Percentiles rank a stretch among this genome's conserved stretches.
Evolutionary conservation across 2,329 filamentous ascomycete species (phyloP).

Genomic region (Colletotrichum truncatum): DNA sequence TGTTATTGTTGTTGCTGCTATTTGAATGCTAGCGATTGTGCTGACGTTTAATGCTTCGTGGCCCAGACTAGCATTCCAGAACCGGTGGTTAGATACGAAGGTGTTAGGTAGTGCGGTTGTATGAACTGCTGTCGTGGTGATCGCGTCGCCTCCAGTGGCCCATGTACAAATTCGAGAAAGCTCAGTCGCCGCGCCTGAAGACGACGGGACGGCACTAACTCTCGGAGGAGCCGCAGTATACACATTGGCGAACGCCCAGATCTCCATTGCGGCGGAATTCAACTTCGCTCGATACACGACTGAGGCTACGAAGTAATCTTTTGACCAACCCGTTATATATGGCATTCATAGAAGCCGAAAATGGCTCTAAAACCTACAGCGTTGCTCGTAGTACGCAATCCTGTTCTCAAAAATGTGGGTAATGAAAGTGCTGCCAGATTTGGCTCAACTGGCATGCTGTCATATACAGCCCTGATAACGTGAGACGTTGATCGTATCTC

Average conservation of each 20-base stretch:
- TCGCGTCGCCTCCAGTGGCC: neutral
- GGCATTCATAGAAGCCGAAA: too few relatives aligned
- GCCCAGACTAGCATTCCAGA: neutral
- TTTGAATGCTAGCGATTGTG: neutral
- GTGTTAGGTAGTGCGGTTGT: neutral
- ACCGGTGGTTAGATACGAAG: neutral
- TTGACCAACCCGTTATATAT: neutral
- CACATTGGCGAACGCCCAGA: constrained; percentile 2
- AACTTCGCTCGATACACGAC: neutral
- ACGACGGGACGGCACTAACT: neutral
- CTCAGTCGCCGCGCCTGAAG: neutral
- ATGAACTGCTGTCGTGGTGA: neutral
- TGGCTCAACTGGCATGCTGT: neutral
- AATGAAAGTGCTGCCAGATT: neutral
- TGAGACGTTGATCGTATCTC: neutral
- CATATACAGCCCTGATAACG: neutral
- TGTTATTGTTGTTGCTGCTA: too few relatives aligned
- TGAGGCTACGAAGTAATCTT: neutral
- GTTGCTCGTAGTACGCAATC: too few relatives aligned
- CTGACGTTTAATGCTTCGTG: neutral
- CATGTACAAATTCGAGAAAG: neutral
- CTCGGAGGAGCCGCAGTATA: neutral
- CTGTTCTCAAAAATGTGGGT: too few relatives aligned
- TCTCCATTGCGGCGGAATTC: neutral
- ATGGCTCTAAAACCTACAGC: too few relatives aligned